These are phyloP conservation scores for Globisporangium orthogonon DNA, from an alignment of 352 stramenopile genomes.

Conservation along the genomic window DNA sequence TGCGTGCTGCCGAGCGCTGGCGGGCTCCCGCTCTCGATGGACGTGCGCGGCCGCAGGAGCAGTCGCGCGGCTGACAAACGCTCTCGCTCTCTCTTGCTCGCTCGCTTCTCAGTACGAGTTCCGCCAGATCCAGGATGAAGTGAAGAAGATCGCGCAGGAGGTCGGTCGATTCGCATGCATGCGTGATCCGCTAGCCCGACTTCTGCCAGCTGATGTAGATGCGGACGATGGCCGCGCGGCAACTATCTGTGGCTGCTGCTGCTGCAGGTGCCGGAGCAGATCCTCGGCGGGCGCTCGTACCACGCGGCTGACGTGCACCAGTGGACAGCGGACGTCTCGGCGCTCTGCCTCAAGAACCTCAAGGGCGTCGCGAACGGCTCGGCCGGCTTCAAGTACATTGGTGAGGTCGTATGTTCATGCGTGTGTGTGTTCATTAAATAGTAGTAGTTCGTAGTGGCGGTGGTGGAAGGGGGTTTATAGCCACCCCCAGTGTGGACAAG, in stretches of 20 bases:
- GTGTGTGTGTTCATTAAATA: conserved; percentile 6
- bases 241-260: not conserved
- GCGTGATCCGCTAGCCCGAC: too few species aligned
- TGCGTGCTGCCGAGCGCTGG: too few species aligned
- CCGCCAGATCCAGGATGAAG: conserved; percentile 77
- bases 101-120: conserved; percentile 62
- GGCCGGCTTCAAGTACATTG: conserved; percentile 87
- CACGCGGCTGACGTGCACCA: conserved; percentile 75
- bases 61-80: not conserved
- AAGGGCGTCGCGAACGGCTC: conserved; percentile 79
- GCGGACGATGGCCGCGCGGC: too few species aligned
- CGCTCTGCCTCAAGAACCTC: conserved; percentile 75
- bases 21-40: not conserved
- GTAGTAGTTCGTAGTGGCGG: not conserved
- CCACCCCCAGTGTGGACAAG: not conserved
- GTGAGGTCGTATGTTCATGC: conserved; percentile 16
- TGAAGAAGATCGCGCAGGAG: conserved; percentile 82
- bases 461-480: not conserved
- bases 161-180: conserved; percentile 5
- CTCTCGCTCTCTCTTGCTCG: not conserved
- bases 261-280: conserved; percentile 59
- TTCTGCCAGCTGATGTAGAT: not conserved
- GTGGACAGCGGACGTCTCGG: conserved; percentile 76
- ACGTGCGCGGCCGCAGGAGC: too few species aligned
- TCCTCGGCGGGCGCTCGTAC: conserved; percentile 61